Conservation (phyloP, 371 early-diverging fungal species). For the Mortierella sp. region DNA sequence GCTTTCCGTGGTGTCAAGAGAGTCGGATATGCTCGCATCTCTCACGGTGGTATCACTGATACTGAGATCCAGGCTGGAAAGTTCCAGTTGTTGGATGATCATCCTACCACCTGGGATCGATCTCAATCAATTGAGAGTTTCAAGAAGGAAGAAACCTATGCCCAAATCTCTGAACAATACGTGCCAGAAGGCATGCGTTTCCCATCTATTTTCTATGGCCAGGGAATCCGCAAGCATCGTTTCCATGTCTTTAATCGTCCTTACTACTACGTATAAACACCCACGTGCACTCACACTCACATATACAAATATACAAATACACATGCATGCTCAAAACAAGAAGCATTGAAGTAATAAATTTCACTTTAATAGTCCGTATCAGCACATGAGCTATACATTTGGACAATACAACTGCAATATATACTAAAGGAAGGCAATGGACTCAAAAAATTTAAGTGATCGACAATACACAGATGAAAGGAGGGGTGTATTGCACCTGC, state of each 20-base stretch:
- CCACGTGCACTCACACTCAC: not conserved
- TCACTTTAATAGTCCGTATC: no score
- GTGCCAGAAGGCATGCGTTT: slow-evolving; percentile 71
- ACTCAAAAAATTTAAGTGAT: no score
- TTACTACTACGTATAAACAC: slow-evolving; percentile 65
- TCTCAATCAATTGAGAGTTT: slow-evolving; percentile 37
- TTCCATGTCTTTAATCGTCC: slow-evolving; percentile 88
- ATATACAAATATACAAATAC: not conserved
- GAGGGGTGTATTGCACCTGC: no score
- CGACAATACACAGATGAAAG: no score
- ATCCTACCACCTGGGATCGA: slow-evolving; percentile 49
- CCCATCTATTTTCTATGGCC: slow-evolving; percentile 76
- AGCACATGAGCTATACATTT: no score
- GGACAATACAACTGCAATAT: no score
- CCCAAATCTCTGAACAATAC: slow-evolving; percentile 64
- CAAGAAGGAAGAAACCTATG: slow-evolving; percentile 71
- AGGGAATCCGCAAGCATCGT: slow-evolving; percentile 79
- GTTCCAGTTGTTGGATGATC: slow-evolving; percentile 75
- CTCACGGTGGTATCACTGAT: slow-evolving; percentile 86
- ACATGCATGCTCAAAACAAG: no score
- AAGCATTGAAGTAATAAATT: no score
- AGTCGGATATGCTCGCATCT: slow-evolving; percentile 81
- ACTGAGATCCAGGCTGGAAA: slow-evolving; percentile 90
- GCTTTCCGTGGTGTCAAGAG: slow-evolving; percentile 84
- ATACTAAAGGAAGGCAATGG: no score